These are phyloP conservation scores for Cornus florida DNA, from an alignment of 148 eudicot species.

Conservation along the genomic window DNA sequence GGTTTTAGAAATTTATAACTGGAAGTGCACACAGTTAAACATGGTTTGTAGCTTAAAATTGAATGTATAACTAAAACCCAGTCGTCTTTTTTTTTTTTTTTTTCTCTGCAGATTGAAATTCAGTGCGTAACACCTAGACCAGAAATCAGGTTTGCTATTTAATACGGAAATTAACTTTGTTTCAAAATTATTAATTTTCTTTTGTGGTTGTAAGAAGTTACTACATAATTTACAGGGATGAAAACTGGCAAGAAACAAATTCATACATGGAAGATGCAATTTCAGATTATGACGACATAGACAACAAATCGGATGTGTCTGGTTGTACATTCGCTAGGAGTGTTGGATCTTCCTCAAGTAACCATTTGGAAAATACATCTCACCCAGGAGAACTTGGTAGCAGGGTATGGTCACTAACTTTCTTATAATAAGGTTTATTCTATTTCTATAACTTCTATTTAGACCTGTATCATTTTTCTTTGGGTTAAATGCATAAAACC, in stretches of 20 bases:
- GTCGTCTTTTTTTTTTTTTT: background rate
- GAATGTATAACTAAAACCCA: too few species aligned
- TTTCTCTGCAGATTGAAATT: conserved; percentile 56
- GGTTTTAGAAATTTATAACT: too few species aligned
- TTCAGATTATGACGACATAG: conserved; percentile 39
- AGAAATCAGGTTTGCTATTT: conserved; percentile 44
- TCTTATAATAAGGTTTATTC: background rate
- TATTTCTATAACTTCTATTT: background rate
- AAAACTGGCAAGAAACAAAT: conserved; percentile 27
- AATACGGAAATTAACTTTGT: background rate
- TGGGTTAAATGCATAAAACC: too few species aligned
- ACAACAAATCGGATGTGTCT: conserved; percentile 46
- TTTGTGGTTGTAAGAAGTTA: background rate
- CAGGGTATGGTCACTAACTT: conserved; percentile 34
- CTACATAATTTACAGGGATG: conserved; percentile 38
- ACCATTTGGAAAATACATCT: conserved; percentile 37
- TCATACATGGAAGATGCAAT: conserved; percentile 26
- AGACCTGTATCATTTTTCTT: background rate
- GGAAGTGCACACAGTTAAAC: too few species aligned
- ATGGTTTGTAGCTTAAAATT: too few species aligned
- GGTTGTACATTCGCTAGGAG: conserved; percentile 39
- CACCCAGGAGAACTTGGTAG: conserved; percentile 39
- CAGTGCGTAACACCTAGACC: conserved; percentile 63
- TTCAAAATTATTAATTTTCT: too few species aligned
- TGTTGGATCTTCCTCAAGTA: conserved; percentile 43